These are phyloP conservation scores for Aspergillus sp. DNA, from an alignment of 2,329 filamentous ascomycete genomes.

Conservation along the genomic window DNA sequence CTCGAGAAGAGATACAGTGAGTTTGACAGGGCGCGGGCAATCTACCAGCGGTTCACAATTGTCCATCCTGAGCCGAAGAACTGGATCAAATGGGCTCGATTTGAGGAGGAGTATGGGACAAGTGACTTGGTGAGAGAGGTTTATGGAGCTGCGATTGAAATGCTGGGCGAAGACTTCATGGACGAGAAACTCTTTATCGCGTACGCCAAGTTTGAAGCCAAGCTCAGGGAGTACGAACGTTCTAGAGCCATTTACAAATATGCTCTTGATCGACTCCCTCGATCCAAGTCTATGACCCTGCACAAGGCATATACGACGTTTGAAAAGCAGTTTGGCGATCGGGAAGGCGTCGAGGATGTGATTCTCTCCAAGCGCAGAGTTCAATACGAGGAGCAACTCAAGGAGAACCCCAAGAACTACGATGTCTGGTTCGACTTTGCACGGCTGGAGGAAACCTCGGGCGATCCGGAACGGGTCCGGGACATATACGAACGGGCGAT, in stretches of 20 bases:
- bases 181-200: conserved; percentile 94
- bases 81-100: conserved; percentile 98
- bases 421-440: conserved; percentile 97
- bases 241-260: conserved; percentile 96
- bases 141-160: conserved; percentile 81
- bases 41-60: conserved; percentile 84
- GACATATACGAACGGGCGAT: conserved; percentile 96
- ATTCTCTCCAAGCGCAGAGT: conserved; percentile 90
- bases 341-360: conserved; percentile 89
- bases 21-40: conserved; percentile 80
- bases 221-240: conserved; percentile 91
- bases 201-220: conserved; percentile 91
- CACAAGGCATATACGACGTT: conserved; percentile 97
- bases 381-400: conserved; percentile 90
- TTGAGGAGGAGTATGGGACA: conserved; percentile 92
- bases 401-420: conserved; percentile 93
- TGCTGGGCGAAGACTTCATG: conserved; percentile 88
- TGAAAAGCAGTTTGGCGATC: conserved; percentile 95
- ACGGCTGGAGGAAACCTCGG: conserved; percentile 78
- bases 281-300: conserved; percentile 76
- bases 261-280: conserved; percentile 82
- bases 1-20: conserved; percentile 93
- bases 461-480: conserved; percentile 75
- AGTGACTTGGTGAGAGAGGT: conserved; percentile 89
- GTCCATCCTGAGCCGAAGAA: conserved; percentile 93